Conservation (phyloP, 2,329 filamentous ascomycete species). For the Colletotrichum spaethianum region DNA sequence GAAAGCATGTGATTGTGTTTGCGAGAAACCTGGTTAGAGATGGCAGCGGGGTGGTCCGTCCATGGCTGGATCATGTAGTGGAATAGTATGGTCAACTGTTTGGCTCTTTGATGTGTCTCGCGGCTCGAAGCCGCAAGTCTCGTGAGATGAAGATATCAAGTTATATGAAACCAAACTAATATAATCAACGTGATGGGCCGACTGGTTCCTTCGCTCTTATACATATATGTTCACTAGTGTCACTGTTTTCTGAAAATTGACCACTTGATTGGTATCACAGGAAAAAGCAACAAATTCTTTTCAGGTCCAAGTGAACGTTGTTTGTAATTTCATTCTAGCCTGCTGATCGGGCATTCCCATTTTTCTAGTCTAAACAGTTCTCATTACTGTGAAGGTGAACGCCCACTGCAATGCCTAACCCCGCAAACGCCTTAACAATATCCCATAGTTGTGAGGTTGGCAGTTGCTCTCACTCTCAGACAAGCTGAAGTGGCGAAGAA, state of each 20-base stretch:
- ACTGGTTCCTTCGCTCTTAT: not conserved
- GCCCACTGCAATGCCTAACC: constrained; percentile 36
- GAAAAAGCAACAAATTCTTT: not conserved
- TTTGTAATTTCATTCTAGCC: constrained; percentile 10
- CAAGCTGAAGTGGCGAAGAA: not conserved
- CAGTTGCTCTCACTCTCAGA: constrained; percentile 1
- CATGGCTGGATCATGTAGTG: not conserved
- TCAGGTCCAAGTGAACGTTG: constrained; percentile 3
- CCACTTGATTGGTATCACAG: too few species aligned
- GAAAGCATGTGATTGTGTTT: constrained; percentile 30
- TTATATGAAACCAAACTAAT: not conserved
- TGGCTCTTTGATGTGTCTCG: not conserved
- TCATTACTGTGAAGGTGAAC: constrained; percentile 26
- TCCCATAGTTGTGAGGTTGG: constrained; percentile 33
- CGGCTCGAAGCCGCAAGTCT: not conserved
- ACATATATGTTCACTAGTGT: too few species aligned
- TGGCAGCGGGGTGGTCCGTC: not conserved
- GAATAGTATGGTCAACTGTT: not conserved
- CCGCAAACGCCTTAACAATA: constrained; percentile 36
- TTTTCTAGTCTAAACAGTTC: constrained; percentile 33
- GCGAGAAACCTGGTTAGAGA: not conserved
- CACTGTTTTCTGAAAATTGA: too few species aligned
- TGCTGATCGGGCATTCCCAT: not conserved
- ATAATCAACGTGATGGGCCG: not conserved
- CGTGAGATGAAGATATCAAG: not conserved